Conservation (phyloP, 768 basidiomycete genomes). For the Boletus vinaceobasis region DNA sequence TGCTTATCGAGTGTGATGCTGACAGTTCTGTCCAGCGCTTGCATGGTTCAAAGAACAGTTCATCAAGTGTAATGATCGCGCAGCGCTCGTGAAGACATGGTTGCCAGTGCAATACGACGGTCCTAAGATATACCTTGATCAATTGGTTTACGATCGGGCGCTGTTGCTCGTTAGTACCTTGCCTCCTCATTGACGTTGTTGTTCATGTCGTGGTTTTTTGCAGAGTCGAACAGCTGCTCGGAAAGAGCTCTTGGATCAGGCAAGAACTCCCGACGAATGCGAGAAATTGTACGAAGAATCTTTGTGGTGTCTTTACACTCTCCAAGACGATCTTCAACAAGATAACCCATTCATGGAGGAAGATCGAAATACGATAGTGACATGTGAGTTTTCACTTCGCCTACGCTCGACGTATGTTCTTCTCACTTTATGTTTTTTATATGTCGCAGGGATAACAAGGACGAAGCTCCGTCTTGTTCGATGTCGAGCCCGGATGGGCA, state of each 20-base stretch:
- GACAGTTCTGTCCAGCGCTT: conserved; percentile 45
- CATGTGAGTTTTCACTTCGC: conserved; percentile 46
- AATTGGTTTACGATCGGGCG: conserved; percentile 90
- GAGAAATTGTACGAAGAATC: conserved; percentile 95
- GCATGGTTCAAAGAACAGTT: conserved; percentile 93
- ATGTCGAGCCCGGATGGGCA: conserved; percentile 71
- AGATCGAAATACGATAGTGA: conserved; percentile 73
- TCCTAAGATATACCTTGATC: conserved; percentile 81
- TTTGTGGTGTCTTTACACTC: conserved; percentile 87
- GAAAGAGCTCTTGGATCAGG: conserved; percentile 83
- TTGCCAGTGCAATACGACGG: conserved; percentile 79
- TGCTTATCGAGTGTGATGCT: conserved; percentile 9
- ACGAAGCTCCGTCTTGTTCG: conserved; percentile 81
- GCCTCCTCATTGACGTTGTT: not conserved
- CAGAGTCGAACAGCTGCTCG: conserved; percentile 92
- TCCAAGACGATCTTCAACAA: conserved; percentile 85
- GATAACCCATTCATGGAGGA: conserved; percentile 85
- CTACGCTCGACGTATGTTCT: not conserved
- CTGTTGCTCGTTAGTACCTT: conserved; percentile 65
- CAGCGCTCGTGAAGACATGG: conserved; percentile 85
- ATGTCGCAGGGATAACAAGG: conserved; percentile 67
- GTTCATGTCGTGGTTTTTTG: not conserved
- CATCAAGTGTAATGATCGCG: conserved; percentile 91
- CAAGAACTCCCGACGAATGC: conserved; percentile 73
- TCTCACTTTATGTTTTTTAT: not conserved